Evolutionary conservation across 306 rosid genomes (phyloP), one percentile per base, ranked within the genome.

Genomic region (Sphenostylis stenocarpa): DNA sequence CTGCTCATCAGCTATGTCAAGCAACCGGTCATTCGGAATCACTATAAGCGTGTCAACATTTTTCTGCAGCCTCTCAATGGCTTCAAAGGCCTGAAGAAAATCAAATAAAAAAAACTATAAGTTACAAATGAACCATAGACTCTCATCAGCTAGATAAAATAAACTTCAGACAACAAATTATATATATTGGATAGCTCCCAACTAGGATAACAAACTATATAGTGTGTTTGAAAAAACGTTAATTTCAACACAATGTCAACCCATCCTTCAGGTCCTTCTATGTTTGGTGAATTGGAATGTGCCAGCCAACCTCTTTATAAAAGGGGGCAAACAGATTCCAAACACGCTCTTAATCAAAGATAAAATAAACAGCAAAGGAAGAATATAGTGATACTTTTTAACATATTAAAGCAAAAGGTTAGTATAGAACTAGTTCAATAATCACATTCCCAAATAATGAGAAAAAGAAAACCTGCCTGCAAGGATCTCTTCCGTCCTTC

Each of bases 401-500:
- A 60, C 77, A 60, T 21, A 17, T 21, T 10, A 48, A 67, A 48
- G 20, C 41, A n/a, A 68, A 47, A 61, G 24, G 31, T 53, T 2
- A 26, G 29, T 3, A 15, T 17, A 61, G 5, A 38, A 60, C 6
- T 19, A 61, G 51, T 19, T 66, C 14, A 56, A 28, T 33, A 17
- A 45, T 31, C 61, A 56, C 31, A 13, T 58, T 75, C 63, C 36
- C 36, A 62, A 78, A 57, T 4, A 38, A 83, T 77, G 76, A 72
- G 76, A 80, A 39, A 67, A 80, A 76, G 7, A 81, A 68, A 77
- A 95, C 94, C 82, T 85, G 86, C 99, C 97, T 95, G 99, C 85
- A 92, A 51, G 72, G 98, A 95, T 92, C 99, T 91, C 83, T 91
- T 95, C 38, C 98, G 94, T 68, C 99, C 99, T 88, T 95, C 99